Evolutionary conservation across 257 asterid species (phyloP).

Genomic region (Nicotiana obtusifolia): DNA sequence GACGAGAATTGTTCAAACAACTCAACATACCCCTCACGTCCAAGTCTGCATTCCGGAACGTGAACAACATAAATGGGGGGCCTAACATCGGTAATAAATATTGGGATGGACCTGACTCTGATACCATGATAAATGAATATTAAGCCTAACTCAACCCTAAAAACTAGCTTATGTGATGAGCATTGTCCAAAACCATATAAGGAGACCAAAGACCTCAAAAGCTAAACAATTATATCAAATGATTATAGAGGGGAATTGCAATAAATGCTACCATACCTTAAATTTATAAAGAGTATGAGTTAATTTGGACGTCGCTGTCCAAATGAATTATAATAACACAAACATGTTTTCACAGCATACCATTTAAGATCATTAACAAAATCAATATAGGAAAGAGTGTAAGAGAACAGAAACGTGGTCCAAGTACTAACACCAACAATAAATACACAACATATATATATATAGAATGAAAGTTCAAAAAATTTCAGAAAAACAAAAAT

Average conservation of each 20-base stretch:
- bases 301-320: slow-evolving; percentile 27
- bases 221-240: too few species aligned
- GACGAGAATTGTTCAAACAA: too few species aligned
- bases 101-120: too few species aligned
- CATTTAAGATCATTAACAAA: slow-evolving; percentile 23
- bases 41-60: too few species aligned
- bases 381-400: slow-evolving; percentile 44
- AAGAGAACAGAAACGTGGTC: slow-evolving; percentile 19
- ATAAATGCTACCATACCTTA: neutral
- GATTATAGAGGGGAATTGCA: neutral
- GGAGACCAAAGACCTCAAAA: too few species aligned
- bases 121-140: too few species aligned
- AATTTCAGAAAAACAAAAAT: neutral
- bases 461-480: slow-evolving; percentile 4
- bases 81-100: too few species aligned
- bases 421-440: slow-evolving; percentile 19
- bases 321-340: neutral
- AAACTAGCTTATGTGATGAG: too few species aligned
- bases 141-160: too few species aligned
- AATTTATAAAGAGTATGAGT: neutral
- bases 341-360: slow-evolving; percentile 13
- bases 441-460: neutral
- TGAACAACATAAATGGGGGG: too few species aligned
- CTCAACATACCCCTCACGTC: too few species aligned
- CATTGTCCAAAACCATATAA: too few species aligned